Evolutionary conservation across 202 grass and related monocot genomes (phyloP).

Genomic region (Cymbopogon flexuosus): DNA sequence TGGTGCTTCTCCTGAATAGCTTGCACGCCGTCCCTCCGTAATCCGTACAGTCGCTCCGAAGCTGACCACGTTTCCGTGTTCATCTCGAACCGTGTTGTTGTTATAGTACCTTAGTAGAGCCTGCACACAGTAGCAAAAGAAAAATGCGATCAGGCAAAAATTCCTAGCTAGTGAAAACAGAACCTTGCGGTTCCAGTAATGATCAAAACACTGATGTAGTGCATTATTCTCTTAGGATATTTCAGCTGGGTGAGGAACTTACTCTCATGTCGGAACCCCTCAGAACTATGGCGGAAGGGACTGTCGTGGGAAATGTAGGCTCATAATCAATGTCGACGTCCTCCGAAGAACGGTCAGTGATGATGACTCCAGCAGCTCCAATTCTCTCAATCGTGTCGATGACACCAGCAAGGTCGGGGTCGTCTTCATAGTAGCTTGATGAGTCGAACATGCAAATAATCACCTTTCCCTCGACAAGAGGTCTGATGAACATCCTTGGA

Average conservation of each 20-base stretch:
- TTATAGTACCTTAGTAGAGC: conserved; percentile 51
- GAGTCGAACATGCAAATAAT: conserved; percentile 47
- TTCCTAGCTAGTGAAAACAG: background rate
- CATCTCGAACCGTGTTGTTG: conserved; percentile 40
- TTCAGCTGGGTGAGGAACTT: conserved; percentile 10
- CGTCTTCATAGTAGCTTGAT: conserved; percentile 30
- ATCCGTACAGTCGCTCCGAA: conserved; percentile 58
- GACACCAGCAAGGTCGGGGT: conserved; percentile 11
- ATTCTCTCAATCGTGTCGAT: conserved; percentile 48
- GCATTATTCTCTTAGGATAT: background rate
- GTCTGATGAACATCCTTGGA: conserved; percentile 36
- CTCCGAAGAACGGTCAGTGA: conserved; percentile 34
- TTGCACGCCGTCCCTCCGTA: conserved; percentile 59
- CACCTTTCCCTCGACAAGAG: conserved; percentile 67
- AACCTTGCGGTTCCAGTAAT: background rate
- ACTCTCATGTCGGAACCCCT: conserved; percentile 36
- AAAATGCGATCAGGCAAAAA: background rate
- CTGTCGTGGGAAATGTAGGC: conserved; percentile 32
- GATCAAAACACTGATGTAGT: background rate
- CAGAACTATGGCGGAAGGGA: conserved; percentile 59
- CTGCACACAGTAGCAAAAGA: conserved; percentile 26
- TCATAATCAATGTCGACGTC: conserved; percentile 43
- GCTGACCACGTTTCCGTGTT: conserved; percentile 26
- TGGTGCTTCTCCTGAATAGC: conserved; percentile 52
- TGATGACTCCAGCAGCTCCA: conserved; percentile 55